Evolutionary conservation across 2,329 filamentous ascomycete species (phyloP).

Genomic region (Nothophoma quercina): DNA sequence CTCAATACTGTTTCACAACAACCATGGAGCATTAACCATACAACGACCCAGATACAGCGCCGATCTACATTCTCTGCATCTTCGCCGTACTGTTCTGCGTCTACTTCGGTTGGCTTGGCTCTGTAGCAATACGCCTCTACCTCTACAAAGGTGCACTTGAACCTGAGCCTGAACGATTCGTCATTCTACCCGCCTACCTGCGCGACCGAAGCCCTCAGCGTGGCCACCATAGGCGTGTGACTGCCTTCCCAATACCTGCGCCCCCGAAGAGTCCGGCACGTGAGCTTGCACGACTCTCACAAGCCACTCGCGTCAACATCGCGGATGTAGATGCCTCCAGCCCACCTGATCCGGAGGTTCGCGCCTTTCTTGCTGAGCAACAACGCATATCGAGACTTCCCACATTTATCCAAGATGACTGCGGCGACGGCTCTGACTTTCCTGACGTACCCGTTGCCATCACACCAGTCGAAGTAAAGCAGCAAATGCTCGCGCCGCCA

Average conservation of each 20-base stretch:
- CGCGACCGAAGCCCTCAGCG: slow-evolving; percentile 4
- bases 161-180: slow-evolving; percentile 25
- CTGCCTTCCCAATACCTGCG: not conserved
- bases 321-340: slow-evolving; percentile 13
- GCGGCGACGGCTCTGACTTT: slow-evolving; percentile 39
- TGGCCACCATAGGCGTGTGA: not conserved
- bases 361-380: slow-evolving; percentile 30
- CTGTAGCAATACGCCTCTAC: slow-evolving; percentile 31
- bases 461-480: slow-evolving; percentile 13
- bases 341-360: slow-evolving; percentile 12
- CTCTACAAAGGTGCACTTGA: slow-evolving; percentile 36
- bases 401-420: slow-evolving; percentile 41
- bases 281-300: not conserved
- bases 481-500: not conserved
- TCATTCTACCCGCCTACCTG: slow-evolving; percentile 27
- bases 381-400: slow-evolving; percentile 34
- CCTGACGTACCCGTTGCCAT: slow-evolving; percentile 29
- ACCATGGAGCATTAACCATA: not conserved
- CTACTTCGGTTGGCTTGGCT: slow-evolving; percentile 32
- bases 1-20: not conserved
- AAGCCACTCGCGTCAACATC: slow-evolving; percentile 14
- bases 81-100: slow-evolving; percentile 24
- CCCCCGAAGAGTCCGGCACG: not conserved
- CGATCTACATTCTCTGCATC: slow-evolving; percentile 26
- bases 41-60: not conserved